phyloP scores from a whole-genome alignment of 148 eudicot genomes.

The Amaranthus cruentus region DNA sequence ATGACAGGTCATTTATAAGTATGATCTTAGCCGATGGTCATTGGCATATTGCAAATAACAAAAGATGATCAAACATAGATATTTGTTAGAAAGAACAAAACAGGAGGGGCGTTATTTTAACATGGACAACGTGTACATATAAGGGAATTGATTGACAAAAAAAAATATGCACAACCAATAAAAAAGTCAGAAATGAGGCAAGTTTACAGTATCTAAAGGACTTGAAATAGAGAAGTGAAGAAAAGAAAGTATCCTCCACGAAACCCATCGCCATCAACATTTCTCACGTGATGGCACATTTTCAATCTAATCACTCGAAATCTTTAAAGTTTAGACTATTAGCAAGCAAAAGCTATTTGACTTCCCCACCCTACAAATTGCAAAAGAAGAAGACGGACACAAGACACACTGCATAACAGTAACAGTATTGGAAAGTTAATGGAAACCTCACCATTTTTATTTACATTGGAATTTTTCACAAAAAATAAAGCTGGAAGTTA shows the following conservation, averaged over 20 bases:
- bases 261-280: background rate
- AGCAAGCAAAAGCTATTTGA: too few species aligned
- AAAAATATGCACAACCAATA: background rate
- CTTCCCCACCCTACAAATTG: too few species aligned
- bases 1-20: background rate
- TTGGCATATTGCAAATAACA: too few species aligned
- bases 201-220: background rate
- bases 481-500: background rate
- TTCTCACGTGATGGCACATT: background rate
- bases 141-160: background rate
- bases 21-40: too few species aligned
- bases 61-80: too few species aligned
- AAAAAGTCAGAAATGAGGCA: background rate
- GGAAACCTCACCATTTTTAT: background rate
- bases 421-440: too few species aligned
- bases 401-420: too few species aligned
- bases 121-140: background rate
- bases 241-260: background rate
- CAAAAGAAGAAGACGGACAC: too few species aligned
- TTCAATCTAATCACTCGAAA: too few species aligned
- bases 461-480: background rate
- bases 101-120: background rate
- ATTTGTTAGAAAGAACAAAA: background rate
- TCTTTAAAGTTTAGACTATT: too few species aligned
- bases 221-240: background rate